Evolutionary conservation across 495 filamentous ascomycete genomes (phyloP), one percentile per base, ranked within the genome.

Genomic region (Penicillium turbatum): DNA sequence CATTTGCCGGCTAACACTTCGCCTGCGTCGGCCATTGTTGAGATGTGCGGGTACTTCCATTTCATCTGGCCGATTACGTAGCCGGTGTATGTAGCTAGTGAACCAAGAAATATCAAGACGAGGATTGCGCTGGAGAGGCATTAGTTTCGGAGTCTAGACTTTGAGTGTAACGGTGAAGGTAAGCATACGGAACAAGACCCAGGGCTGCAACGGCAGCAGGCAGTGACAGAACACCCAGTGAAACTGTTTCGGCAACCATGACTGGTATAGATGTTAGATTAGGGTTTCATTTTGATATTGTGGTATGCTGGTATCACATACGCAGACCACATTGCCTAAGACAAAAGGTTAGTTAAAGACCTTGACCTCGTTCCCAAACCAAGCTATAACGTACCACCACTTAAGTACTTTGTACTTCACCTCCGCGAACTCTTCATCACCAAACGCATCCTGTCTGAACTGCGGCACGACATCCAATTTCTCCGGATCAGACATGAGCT

Each of bases 21-120:
- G 15, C 84, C 85, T 9, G 82, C 87, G 59, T 93, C 87, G 16
- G 86, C 83, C 64, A 91, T 85, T 56, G 84, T 83, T 50, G 82
- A 73, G 34, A 92, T 82, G n/a, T 86, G 73, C 1, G 89, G 89
- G 60, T 83, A 84, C 51, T 72, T 78, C 56, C 83, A 57, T 65
- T 90, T 92, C 65, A 93, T 84, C 66, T 90, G 86, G 17, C 85
- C 88, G 56, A 92, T 80, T 30, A 91, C 79, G 54, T 84, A 88
- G 57, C 86, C 86, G 15, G 86, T 89, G 68, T 92, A 95, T 34
- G 85, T 86, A 17, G 88, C 83, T 11, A 89, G 56, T 6, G 86
- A 53, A 13, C 88, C 88, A 21, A 90, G 65, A 17, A 67, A 61
- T 35, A 88, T 63, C 78, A 92, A 55, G 73, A 87, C 79, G 21